Conservation (phyloP, 2,329 filamentous ascomycete genomes). For the Penicillium sp. region DNA sequence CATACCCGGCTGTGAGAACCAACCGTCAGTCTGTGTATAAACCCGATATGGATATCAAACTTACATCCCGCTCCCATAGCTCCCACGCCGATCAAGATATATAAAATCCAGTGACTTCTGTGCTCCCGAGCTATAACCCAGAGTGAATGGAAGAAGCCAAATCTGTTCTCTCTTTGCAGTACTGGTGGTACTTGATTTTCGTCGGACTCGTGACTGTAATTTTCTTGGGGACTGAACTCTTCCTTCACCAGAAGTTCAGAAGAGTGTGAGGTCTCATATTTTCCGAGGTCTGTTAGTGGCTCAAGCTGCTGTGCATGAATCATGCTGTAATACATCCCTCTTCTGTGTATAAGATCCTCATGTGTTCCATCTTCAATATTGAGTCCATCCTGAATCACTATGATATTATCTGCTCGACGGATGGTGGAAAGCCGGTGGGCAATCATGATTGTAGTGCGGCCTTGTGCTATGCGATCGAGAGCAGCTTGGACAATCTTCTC, state of each 20-base stretch:
- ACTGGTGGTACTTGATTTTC: too few species aligned
- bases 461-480: conserved; percentile 79
- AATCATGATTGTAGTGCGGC: conserved; percentile 92
- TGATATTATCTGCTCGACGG: conserved; percentile 90
- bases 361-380: conserved; percentile 93
- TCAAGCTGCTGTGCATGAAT: not conserved
- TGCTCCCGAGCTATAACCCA: not conserved
- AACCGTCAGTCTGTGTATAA: too few species aligned
- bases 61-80: not conserved
- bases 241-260: too few species aligned
- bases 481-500: conserved; percentile 94
- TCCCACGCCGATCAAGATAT: not conserved
- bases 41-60: not conserved
- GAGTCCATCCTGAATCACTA: conserved; percentile 79
- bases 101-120: not conserved
- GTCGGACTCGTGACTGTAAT: too few species aligned
- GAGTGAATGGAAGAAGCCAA: not conserved
- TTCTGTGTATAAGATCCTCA: conserved; percentile 43
- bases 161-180: too few species aligned
- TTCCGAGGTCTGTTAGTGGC: too few species aligned
- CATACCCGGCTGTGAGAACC: not conserved
- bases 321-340: not conserved
- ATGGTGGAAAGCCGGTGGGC: conserved; percentile 95
- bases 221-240: too few species aligned
- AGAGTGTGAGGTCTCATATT: too few species aligned